Conservation (phyloP, 1,284 basidiomycete species). For the Tilletia setariae region DNA sequence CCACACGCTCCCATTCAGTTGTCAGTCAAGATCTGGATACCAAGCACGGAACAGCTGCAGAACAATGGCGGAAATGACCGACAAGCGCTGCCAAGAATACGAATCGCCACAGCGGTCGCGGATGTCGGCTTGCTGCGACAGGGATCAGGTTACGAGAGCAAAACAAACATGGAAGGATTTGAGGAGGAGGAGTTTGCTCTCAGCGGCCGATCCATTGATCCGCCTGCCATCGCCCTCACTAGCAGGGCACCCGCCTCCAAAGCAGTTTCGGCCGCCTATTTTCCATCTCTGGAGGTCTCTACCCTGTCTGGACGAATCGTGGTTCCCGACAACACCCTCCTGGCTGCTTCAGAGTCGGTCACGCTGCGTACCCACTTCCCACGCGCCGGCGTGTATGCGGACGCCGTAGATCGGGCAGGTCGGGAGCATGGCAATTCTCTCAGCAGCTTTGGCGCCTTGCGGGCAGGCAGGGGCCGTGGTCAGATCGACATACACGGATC, state of each 20-base stretch:
- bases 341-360: not conserved
- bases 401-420: slow-evolving; percentile 1
- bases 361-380: slow-evolving; percentile 2
- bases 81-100: not conserved
- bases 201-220: not conserved
- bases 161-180: not conserved
- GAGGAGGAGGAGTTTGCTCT: slow-evolving; percentile 13
- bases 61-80: not conserved
- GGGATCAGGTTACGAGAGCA: not conserved
- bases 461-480: slow-evolving; percentile 1
- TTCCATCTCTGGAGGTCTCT: not conserved
- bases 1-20: slow-evolving; percentile 7
- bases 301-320: slow-evolving; percentile 6
- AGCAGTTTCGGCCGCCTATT: not conserved
- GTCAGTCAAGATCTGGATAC: not conserved
- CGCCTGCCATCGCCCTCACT: not conserved
- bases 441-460: slow-evolving; percentile 4
- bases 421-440: slow-evolving; percentile 7
- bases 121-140: not conserved
- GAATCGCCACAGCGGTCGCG: slow-evolving; percentile 5
- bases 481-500: slow-evolving; percentile 6
- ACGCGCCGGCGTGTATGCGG: slow-evolving; percentile 1
- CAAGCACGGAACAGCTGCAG: not conserved
- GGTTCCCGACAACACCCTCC: not conserved
- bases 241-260: not conserved